Conservation (phyloP, 2,329 filamentous ascomycete genomes). For the Ascochyta pisi region DNA sequence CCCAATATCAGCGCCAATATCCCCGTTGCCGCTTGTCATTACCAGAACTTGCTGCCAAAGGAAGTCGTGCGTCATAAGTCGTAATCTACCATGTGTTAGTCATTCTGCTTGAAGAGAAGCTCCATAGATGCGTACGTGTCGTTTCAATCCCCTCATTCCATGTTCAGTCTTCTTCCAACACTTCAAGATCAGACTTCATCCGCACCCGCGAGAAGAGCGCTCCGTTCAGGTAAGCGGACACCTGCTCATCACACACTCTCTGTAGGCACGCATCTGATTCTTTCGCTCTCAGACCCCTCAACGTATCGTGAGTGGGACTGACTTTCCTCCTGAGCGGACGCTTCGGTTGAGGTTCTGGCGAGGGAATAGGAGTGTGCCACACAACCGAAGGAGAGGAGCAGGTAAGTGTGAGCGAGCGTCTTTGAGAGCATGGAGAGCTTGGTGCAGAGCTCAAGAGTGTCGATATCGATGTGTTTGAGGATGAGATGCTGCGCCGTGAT, state of each 20-base stretch:
- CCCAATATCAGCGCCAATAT: neutral
- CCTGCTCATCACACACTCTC: constrained; percentile 38
- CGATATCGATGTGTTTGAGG: constrained; percentile 6
- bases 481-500: constrained; percentile 10
- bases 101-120: neutral
- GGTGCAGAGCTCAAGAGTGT: constrained; percentile 10
- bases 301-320: constrained; percentile 25
- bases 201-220: constrained; percentile 21
- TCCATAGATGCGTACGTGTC: neutral
- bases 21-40: neutral
- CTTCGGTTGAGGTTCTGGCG: constrained; percentile 19
- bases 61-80: neutral
- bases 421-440: constrained; percentile 7
- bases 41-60: neutral
- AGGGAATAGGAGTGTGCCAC: constrained; percentile 11
- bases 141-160: neutral
- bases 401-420: constrained; percentile 7
- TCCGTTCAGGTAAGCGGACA: constrained; percentile 40
- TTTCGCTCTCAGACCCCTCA: constrained; percentile 43
- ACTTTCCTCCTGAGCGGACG: constrained; percentile 23
- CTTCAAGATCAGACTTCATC: neutral
- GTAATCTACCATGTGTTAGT: neutral
- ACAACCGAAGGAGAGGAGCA: constrained; percentile 11
- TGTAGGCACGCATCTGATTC: constrained; percentile 46
- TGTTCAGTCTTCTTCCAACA: neutral